Conservation (phyloP, 352 stramenopile species). For the Globisporangium spiculum region DNA sequence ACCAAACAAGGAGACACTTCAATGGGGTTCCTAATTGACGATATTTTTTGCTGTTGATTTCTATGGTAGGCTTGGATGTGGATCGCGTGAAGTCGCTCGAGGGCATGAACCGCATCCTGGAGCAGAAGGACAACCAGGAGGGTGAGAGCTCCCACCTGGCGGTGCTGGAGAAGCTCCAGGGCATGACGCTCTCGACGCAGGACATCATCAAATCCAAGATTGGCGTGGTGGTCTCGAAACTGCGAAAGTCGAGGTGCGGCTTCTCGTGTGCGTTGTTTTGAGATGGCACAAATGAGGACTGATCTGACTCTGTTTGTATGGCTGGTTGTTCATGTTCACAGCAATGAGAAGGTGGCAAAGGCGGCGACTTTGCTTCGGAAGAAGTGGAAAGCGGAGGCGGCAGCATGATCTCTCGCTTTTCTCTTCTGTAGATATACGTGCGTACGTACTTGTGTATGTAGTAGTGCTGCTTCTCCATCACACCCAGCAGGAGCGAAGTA, state of each 20-base stretch:
- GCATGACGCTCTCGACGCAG: constrained; percentile 62
- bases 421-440: constrained; percentile 7
- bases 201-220: constrained; percentile 84
- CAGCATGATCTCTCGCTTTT: constrained; percentile 13
- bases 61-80: constrained; percentile 16
- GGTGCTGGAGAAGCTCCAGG: constrained; percentile 54
- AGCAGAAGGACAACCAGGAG: constrained; percentile 35
- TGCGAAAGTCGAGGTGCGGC: constrained; percentile 70
- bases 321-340: constrained; percentile 55
- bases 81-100: constrained; percentile 46
- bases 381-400: constrained; percentile 76
- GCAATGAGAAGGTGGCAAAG: constrained; percentile 56
- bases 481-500: not conserved
- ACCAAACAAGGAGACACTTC: not conserved
- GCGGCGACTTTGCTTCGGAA: constrained; percentile 61
- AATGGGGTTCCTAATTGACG: not conserved
- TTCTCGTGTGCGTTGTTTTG: not conserved
- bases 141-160: constrained; percentile 34
- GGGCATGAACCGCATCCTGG: constrained; percentile 51
- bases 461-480: not conserved
- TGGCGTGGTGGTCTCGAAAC: constrained; percentile 65
- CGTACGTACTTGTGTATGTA: not conserved
- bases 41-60: not conserved
- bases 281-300: not conserved
- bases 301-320: constrained; percentile 30